phyloP scores from a whole-genome alignment of 768 basidiomycete species.

The Tulasnella sp. region DNA sequence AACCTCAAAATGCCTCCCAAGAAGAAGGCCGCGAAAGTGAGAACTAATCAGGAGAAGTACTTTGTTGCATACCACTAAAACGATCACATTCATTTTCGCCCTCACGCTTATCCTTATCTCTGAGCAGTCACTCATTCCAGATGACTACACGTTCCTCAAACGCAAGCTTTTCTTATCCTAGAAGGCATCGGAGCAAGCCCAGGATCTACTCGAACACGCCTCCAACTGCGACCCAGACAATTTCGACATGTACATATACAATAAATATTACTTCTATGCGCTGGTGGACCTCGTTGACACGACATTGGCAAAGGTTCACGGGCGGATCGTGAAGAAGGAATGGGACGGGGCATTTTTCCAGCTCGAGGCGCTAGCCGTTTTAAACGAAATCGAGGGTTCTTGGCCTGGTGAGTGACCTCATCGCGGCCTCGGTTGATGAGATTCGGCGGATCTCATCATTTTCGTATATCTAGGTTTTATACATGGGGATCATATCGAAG shows the following conservation, averaged over 20 bases:
- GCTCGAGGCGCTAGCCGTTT: slow-evolving; percentile 13
- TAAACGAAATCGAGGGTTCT: not conserved
- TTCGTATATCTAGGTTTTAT: not conserved
- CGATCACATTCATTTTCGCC: no score
- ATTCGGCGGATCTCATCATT: no score
- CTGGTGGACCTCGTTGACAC: slow-evolving; percentile 19
- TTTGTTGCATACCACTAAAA: no score
- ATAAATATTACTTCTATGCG: slow-evolving; percentile 20
- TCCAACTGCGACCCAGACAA: slow-evolving; percentile 19
- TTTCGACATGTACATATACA: slow-evolving; percentile 21
- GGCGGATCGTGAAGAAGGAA: slow-evolving; percentile 15
- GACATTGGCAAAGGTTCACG: slow-evolving; percentile 16
- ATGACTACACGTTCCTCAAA: not conserved
- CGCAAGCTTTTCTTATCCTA: not conserved
- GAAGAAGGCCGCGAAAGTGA: no score
- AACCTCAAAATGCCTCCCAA: no score
- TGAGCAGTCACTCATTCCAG: not conserved
- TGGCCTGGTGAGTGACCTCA: not conserved
- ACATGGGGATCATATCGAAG: not conserved
- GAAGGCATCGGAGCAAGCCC: slow-evolving; percentile 11
- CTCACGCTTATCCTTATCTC: not conserved
- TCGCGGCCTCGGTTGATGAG: no score
- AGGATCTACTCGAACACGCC: slow-evolving; percentile 5
- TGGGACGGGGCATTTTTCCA: slow-evolving; percentile 16
- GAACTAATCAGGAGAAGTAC: no score